Conservation (phyloP, 805 yeast genomes). For the Ogataea corticis region DNA sequence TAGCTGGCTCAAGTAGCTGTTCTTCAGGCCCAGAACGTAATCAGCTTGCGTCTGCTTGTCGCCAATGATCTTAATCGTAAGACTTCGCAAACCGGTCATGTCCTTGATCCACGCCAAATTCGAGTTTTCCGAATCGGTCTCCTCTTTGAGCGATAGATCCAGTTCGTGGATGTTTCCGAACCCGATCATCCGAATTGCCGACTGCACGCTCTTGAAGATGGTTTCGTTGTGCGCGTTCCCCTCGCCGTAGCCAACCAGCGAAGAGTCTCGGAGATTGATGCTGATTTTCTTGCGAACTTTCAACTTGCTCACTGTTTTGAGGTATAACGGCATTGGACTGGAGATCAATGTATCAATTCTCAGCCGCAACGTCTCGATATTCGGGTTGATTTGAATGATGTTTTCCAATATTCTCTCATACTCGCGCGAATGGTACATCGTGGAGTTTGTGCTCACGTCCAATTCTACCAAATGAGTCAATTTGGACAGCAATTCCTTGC, state of each 20-base stretch:
- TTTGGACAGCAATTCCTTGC: constrained; percentile 12
- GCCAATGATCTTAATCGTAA: constrained; percentile 19
- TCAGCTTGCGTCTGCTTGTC: constrained; percentile 12
- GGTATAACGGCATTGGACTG: constrained; percentile 17
- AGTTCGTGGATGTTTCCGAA: constrained; percentile 17
- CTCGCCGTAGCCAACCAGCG: constrained; percentile 8
- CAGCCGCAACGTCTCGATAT: constrained; percentile 16
- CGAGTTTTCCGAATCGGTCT: constrained; percentile 9
- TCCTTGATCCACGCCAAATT: constrained; percentile 15
- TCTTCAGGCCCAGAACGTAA: constrained; percentile 15
- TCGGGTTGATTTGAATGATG: constrained; percentile 15
- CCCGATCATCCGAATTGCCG: constrained; percentile 17
- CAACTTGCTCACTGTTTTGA: constrained; percentile 18
- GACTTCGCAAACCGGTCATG: constrained; percentile 14
- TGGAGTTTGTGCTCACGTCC: constrained; percentile 20
- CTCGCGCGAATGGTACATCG: constrained; percentile 22
- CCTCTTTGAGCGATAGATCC: constrained; percentile 19
- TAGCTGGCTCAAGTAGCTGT: constrained; percentile 6
- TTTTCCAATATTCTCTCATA: constrained; percentile 21
- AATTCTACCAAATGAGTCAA: constrained; percentile 16
- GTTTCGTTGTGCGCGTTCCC: neutral
- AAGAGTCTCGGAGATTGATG: constrained; percentile 15
- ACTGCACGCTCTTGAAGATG: constrained; percentile 14
- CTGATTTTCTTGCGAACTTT: constrained; percentile 19
- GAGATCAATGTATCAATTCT: constrained; percentile 19